phyloP scores from a whole-genome alignment of 2,329 filamentous ascomycete genomes.

The Botryotinia convoluta region DNA sequence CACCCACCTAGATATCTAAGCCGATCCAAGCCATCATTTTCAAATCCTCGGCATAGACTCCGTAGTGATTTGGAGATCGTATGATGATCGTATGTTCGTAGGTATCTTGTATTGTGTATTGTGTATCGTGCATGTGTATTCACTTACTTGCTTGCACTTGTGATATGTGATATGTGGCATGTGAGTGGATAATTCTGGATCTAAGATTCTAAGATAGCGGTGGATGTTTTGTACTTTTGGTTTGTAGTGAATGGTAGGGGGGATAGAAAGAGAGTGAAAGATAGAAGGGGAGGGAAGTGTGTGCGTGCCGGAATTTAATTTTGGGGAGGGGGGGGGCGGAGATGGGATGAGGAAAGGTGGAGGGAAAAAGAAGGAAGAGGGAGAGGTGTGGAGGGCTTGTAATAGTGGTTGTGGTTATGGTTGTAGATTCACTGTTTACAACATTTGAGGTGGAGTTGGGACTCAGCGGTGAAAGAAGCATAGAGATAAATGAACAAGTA shows the following conservation, averaged over 20 bases:
- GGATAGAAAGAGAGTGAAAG: background rate
- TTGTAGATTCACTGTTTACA: background rate
- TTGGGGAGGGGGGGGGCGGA: background rate
- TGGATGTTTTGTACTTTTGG: background rate
- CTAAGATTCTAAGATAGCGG: no score
- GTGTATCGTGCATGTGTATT: no score
- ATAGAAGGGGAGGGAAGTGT: background rate
- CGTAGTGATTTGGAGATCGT: no score
- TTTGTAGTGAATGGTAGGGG: background rate
- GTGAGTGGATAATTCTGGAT: background rate
- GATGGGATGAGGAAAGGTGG: background rate
- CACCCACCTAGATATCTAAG: no score
- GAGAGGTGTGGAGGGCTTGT: background rate
- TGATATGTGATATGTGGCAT: background rate
- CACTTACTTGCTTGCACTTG: background rate
- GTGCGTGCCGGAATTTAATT: background rate
- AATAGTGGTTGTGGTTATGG: background rate
- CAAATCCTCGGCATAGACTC: no score
- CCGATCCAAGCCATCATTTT: no score
- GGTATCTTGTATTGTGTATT: no score
- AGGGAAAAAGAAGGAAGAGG: no score
- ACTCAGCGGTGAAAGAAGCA: background rate
- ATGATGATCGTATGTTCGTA: no score
- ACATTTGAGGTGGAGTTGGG: no score
- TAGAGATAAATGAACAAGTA: background rate